phyloP scores from a whole-genome alignment of 306 rosid species.

The Lithocarpus polystachyus region DNA sequence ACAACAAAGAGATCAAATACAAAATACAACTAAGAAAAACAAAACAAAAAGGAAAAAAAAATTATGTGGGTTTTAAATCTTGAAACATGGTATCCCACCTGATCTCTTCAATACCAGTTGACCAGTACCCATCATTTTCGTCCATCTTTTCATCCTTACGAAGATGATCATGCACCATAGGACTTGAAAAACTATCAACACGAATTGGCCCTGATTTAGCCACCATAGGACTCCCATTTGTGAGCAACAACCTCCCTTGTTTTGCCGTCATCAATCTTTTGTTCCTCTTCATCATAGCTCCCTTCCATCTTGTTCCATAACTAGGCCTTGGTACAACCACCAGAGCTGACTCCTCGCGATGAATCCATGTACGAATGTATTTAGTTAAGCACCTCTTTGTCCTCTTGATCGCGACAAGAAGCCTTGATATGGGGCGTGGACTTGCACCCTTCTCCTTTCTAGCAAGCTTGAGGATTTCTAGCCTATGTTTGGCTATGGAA shows the following conservation, averaged over 20 bases:
- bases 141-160: constrained; percentile 38
- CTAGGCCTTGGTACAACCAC: constrained; percentile 62
- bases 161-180: constrained; percentile 46
- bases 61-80: constrained; percentile 80
- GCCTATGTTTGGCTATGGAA: constrained; percentile 92
- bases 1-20: background rate
- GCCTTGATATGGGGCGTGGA: constrained; percentile 38
- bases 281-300: constrained; percentile 57
- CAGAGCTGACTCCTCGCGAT: constrained; percentile 58
- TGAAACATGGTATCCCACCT: constrained; percentile 94
- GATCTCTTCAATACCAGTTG: constrained; percentile 71
- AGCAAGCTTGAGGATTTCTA: constrained; percentile 82
- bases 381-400: constrained; percentile 56
- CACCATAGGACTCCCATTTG: constrained; percentile 45
- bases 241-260: constrained; percentile 52
- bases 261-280: constrained; percentile 41
- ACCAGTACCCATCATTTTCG: constrained; percentile 56
- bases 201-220: constrained; percentile 30
- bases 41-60: background rate
- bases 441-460: constrained; percentile 43
- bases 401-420: constrained; percentile 65
- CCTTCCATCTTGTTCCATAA: constrained; percentile 47
- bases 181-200: constrained; percentile 51
- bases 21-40: no score
- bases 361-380: constrained; percentile 33